Percentiles rank a stretch among this genome's conserved stretches.
Conservation (phyloP, 2,329 filamentous ascomycete genomes). For the Fusarium metavorans region DNA sequence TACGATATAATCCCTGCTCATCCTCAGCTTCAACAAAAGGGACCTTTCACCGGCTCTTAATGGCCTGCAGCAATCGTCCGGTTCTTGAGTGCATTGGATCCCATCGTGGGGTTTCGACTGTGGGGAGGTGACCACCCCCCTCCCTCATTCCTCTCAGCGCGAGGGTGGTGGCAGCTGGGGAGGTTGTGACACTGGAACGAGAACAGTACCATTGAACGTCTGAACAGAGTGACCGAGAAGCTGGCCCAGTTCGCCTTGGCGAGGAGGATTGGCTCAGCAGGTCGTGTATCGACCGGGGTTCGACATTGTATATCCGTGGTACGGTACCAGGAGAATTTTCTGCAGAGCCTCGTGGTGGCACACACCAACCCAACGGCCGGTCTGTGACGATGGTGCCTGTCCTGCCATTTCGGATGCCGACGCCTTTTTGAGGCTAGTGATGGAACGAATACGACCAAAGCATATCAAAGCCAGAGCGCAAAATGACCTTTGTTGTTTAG, state of each 20-base stretch:
- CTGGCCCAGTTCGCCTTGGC: slow-evolving; percentile 1
- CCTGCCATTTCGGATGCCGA: slow-evolving; percentile 27
- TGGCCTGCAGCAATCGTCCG: slow-evolving; percentile 9
- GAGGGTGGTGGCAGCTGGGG: not conserved
- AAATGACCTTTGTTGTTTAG: not conserved
- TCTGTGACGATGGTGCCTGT: slow-evolving; percentile 16
- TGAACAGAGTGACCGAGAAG: not conserved
- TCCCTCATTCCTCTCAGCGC: not conserved
- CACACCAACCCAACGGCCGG: not conserved
- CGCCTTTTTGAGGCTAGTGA: slow-evolving; percentile 12
- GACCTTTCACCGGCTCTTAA: not conserved
- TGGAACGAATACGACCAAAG: not conserved
- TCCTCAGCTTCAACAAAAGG: not conserved
- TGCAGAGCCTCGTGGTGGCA: slow-evolving; percentile 16
- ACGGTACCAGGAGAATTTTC: not conserved
- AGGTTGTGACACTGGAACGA: slow-evolving; percentile 1
- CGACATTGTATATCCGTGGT: not conserved
- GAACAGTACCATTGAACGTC: not conserved
- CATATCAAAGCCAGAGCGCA: not conserved
- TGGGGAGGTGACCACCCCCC: not conserved
- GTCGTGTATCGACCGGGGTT: not conserved
- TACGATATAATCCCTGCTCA: slow-evolving; percentile 24
- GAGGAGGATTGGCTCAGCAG: not conserved
- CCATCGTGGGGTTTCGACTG: slow-evolving; percentile 2
- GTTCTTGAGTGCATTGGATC: not conserved